Evolutionary conservation across 352 stramenopile species (phyloP).

Genomic region (Globisporangium okanoganense): DNA sequence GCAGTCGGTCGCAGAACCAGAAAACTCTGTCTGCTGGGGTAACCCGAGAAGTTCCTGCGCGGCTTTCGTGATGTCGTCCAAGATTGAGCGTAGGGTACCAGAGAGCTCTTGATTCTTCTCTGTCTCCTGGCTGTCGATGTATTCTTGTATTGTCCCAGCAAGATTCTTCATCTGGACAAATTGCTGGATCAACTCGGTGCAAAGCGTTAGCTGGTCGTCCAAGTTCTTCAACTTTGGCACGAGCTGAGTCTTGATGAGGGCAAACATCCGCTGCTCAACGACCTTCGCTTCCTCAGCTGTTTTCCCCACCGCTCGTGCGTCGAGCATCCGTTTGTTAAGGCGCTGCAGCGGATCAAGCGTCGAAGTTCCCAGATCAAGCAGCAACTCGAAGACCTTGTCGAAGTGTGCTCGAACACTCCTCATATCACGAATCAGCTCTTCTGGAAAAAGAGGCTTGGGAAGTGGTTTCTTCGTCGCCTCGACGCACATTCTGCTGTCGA

Average conservation of each 20-base stretch:
- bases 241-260: constrained; percentile 24
- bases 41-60: neutral
- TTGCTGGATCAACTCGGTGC: neutral
- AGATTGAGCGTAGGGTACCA: neutral
- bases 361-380: constrained; percentile 24
- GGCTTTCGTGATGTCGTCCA: neutral
- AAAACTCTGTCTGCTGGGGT: neutral
- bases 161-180: neutral
- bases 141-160: constrained; percentile 13
- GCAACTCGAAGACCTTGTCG: constrained; percentile 17
- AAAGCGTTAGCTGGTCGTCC: neutral
- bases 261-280: constrained; percentile 50
- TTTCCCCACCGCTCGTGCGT: constrained; percentile 34
- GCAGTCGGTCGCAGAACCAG: neutral
- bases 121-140: constrained; percentile 22
- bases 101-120: constrained; percentile 6
- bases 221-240: neutral
- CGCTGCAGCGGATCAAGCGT: constrained; percentile 50
- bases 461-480: constrained; percentile 18
- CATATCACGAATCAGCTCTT: constrained; percentile 19
- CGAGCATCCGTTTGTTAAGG: constrained; percentile 36
- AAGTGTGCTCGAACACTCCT: constrained; percentile 15
- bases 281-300: constrained; percentile 79
- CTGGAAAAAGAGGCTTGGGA: constrained; percentile 20
- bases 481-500: neutral